Conservation (phyloP, 1,284 basidiomycete species). For the Sanghuangporus weigelae region DNA sequence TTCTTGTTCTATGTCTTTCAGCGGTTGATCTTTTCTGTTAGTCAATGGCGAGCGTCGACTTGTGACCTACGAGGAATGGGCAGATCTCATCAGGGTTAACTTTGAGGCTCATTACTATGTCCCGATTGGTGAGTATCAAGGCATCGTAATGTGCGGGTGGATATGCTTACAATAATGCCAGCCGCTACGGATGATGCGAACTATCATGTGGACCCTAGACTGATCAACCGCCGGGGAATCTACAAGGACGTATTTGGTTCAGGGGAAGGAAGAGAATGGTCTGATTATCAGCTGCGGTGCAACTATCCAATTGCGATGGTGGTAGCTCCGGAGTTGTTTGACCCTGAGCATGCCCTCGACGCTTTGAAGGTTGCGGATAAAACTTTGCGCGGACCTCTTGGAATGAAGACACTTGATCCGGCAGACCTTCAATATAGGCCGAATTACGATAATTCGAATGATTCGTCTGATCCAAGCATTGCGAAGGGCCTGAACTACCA, state of each 20-base stretch:
- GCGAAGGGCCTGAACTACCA: slow-evolving; percentile 93
- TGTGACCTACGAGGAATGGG: slow-evolving; percentile 91
- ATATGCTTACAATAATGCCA: slow-evolving; percentile 22
- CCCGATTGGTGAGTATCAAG: slow-evolving; percentile 55
- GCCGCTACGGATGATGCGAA: slow-evolving; percentile 70
- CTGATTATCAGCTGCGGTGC: slow-evolving; percentile 91
- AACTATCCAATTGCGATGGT: slow-evolving; percentile 97
- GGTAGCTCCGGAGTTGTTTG: slow-evolving; percentile 94
- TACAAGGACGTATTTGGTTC: slow-evolving; percentile 98
- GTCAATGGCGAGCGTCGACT: slow-evolving; percentile 68
- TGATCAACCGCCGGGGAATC: slow-evolving; percentile 90
- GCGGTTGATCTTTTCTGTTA: slow-evolving; percentile 27
- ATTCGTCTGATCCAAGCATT: slow-evolving; percentile 71
- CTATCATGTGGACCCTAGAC: slow-evolving; percentile 64
- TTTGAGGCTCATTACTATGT: slow-evolving; percentile 93
- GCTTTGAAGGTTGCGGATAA: slow-evolving; percentile 77
- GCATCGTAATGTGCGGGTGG: background rate
- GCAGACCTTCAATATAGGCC: slow-evolving; percentile 82
- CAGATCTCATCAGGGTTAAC: slow-evolving; percentile 73
- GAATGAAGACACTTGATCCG: slow-evolving; percentile 93
- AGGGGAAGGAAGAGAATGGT: slow-evolving; percentile 83
- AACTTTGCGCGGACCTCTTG: slow-evolving; percentile 76
- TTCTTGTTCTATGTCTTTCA: slow-evolving; percentile 19
- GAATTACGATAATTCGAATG: slow-evolving; percentile 89
- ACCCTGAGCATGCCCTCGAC: slow-evolving; percentile 70